A percentile compares a stretch with the other conserved stretches of the same genome.
Evolutionary conservation across 2,329 filamentous ascomycete genomes (phyloP).

Genomic region (Thelonectria rubi): DNA sequence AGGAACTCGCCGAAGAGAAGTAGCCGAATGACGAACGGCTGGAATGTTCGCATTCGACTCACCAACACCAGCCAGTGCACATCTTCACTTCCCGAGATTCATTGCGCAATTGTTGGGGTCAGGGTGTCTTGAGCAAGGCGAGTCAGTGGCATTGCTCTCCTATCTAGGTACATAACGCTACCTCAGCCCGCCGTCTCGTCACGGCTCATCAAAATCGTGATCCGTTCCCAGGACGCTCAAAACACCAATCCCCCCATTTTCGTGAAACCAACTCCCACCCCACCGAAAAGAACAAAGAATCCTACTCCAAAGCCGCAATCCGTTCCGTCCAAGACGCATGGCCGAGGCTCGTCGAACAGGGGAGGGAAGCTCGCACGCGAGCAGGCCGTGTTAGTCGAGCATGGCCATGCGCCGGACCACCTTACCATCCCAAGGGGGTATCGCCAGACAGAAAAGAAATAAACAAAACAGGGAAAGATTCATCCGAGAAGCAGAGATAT

Average conservation of each 20-base stretch:
- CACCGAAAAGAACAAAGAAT: constrained; percentile 42
- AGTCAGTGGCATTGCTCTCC: constrained; percentile 36
- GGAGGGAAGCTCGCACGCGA: not conserved
- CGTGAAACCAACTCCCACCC: constrained; percentile 39
- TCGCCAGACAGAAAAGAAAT: constrained; percentile 47
- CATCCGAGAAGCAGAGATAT: constrained; percentile 38
- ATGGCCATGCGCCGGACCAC: constrained; percentile 29
- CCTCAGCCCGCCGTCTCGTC: constrained; percentile 20
- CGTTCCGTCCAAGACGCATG: constrained; percentile 30
- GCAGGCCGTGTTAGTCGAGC: not conserved
- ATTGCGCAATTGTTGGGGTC: constrained; percentile 1
- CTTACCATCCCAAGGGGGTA: constrained; percentile 45
- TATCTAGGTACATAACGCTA: constrained; percentile 32
- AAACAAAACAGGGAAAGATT: constrained; percentile 26
- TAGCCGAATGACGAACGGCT: not conserved
- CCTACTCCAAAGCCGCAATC: constrained; percentile 45
- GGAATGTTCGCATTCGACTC: too few relatives aligned
- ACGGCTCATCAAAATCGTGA: constrained; percentile 35
- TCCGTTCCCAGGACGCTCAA: constrained; percentile 30
- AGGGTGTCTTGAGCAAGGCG: constrained; percentile 27
- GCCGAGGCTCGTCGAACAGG: not conserved
- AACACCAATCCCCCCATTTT: constrained; percentile 41
- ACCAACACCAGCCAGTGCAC: too few relatives aligned
- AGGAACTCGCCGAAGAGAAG: constrained; percentile 14
- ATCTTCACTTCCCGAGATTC: too few relatives aligned